Evolutionary conservation across 2,329 filamentous ascomycete species (phyloP).

Genomic region (Colletotrichum salicis): DNA sequence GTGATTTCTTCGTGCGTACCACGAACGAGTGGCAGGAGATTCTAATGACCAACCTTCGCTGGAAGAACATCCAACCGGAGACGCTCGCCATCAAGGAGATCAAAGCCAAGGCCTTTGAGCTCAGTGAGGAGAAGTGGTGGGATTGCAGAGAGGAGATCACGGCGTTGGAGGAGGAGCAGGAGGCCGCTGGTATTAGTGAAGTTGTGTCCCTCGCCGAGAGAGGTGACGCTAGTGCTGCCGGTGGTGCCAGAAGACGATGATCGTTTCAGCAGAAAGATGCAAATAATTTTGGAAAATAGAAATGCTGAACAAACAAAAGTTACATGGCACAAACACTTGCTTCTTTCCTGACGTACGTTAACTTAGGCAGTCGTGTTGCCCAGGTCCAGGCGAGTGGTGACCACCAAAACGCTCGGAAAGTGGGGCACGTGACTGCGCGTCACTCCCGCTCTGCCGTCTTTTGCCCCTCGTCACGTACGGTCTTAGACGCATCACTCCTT

Average conservation of each 20-base stretch:
- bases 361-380: neutral
- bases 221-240: constrained; percentile 67
- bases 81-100: constrained; percentile 87
- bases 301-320: neutral
- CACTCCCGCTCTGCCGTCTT: constrained; percentile 13
- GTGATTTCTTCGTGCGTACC: constrained; percentile 92
- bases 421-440: constrained; percentile 27
- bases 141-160: constrained; percentile 95
- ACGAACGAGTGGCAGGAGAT: constrained; percentile 91
- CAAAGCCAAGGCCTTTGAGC: constrained; percentile 87
- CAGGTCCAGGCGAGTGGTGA: neutral
- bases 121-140: constrained; percentile 98
- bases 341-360: too few relatives aligned
- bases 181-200: constrained; percentile 93
- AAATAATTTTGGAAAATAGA: neutral
- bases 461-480: constrained; percentile 10
- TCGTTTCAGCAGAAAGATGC: neutral
- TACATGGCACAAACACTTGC: too few relatives aligned
- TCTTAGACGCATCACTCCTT: neutral
- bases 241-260: constrained; percentile 40
- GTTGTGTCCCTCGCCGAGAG: constrained; percentile 88
- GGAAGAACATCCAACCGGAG: constrained; percentile 74
- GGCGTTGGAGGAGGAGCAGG: constrained; percentile 92
- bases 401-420: neutral
- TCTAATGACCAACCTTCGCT: constrained; percentile 78